Evolutionary conservation across 371 early-diverging fungal species (phyloP), one percentile per base, ranked within the genome.

Genomic region (Zopfochytrium polystomum): DNA sequence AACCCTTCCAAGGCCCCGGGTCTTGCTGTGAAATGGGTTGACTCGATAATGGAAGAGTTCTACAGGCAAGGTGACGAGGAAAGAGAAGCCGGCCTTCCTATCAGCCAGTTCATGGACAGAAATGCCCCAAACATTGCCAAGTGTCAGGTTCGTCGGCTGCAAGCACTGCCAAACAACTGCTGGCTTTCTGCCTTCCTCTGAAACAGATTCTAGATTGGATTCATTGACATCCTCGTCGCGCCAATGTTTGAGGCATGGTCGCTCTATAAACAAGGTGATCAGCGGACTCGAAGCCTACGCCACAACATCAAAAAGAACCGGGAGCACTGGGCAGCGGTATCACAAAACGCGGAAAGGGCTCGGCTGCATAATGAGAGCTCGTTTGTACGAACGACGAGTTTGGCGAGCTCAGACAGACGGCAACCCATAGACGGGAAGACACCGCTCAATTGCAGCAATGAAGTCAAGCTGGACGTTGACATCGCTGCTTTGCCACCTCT

Each of bases 1-100:
- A 84, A 84, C 62, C 74, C 80, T 0, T 55, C 78, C 6, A 81
- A 81, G 55, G 71, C 74, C 25, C 61, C 66, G 9, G 72, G 66
- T 2, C 56, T 81, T n/a, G 70, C 73, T 9, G 54, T 49, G 2
- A 45, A 68, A 43, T 84, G 84, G 84, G 62, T 72, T 9, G 58
- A 68, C 20, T 48, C 58, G n/a, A 68, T 82, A 47, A 80, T 78
- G 77, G 80, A 79, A 44, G 67, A 67, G 45, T 68, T 68, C 44
- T 78, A 73, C 44, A 18, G 61, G 25, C 75, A 75, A 59, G 75
- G 71, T 20, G 66, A 67, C 52, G 23, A 34, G 4, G 70, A 67
- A 53, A 32, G 62, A 20, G 65, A 66, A 30, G 64, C 59, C 25
- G 68, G 68, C 1, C 29, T 69, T 32, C 66, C 65, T 27, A 51